A percentile compares a stretch with the other conserved stretches of the same genome.
Conservation (phyloP, 1,139 yeast genomes). For the Candida freyschussii region DNA sequence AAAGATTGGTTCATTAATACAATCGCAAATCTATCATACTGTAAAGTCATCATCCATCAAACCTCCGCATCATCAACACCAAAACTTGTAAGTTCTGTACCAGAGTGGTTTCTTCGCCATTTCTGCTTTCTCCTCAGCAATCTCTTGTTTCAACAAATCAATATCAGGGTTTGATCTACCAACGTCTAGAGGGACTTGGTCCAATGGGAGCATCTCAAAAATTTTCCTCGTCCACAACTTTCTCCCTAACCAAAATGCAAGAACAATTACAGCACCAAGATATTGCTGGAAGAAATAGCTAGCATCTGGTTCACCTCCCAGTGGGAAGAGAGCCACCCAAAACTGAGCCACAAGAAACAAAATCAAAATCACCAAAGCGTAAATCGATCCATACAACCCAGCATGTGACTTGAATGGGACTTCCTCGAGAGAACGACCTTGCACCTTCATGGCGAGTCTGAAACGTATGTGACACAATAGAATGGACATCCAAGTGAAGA, state of each 20-base stretch:
- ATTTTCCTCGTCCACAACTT: constrained; percentile 55
- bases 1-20: too few relatives aligned
- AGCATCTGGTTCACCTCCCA: constrained; percentile 49
- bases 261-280: constrained; percentile 58
- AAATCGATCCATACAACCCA: constrained; percentile 51
- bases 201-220: constrained; percentile 44
- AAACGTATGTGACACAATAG: constrained; percentile 60
- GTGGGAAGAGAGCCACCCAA: constrained; percentile 68
- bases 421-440: constrained; percentile 53
- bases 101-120: constrained; percentile 31
- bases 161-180: constrained; percentile 71
- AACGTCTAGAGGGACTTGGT: constrained; percentile 60
- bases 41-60: too few relatives aligned
- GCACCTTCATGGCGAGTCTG: constrained; percentile 54
- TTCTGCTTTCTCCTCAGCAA: constrained; percentile 42
- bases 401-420: constrained; percentile 50
- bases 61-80: too few relatives aligned
- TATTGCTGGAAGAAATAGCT: constrained; percentile 54
- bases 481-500: constrained; percentile 66
- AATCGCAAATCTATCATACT: too few relatives aligned
- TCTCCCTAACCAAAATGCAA: constrained; percentile 53
- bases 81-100: constrained; percentile 27
- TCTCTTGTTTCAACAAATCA: constrained; percentile 62
- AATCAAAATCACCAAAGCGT: constrained; percentile 42
- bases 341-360: constrained; percentile 55